A percentile compares a stretch with the other conserved stretches of the same genome.
Evolutionary conservation across 148 eudicot species (phyloP).

Genomic region (Persicaria maculosa): DNA sequence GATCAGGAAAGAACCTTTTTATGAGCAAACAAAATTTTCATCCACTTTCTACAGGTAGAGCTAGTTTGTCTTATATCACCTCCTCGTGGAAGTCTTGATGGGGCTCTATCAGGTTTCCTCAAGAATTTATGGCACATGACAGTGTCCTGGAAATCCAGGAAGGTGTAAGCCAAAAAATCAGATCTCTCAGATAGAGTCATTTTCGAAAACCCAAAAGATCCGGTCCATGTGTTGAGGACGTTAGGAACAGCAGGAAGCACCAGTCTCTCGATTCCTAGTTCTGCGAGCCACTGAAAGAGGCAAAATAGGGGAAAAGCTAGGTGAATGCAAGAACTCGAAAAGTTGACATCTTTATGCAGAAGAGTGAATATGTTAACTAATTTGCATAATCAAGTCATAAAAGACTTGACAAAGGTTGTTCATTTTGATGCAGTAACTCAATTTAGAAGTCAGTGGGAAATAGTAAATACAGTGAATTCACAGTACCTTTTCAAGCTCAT

Average conservation of each 20-base stretch:
- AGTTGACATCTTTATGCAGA: not conserved
- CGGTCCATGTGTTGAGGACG: slow-evolving; percentile 82
- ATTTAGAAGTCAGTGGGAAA: not conserved
- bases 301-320: not conserved
- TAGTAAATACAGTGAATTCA: not conserved
- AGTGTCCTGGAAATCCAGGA: slow-evolving; percentile 79
- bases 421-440: not conserved
- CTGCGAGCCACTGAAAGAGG: slow-evolving; percentile 46
- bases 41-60: not conserved
- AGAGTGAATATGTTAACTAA: not conserved
- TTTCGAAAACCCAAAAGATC: slow-evolving; percentile 60
- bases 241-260: slow-evolving; percentile 87
- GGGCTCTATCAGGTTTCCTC: slow-evolving; percentile 19
- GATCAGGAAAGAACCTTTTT: slow-evolving; percentile 9
- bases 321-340: not conserved
- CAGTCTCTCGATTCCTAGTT: slow-evolving; percentile 66
- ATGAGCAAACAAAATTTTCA: not conserved
- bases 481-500: slow-evolving; percentile 74
- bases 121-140: slow-evolving; percentile 76
- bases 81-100: slow-evolving; percentile 24
- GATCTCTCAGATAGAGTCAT: slow-evolving; percentile 46
- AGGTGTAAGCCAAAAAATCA: slow-evolving; percentile 47
- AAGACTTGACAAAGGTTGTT: not conserved
- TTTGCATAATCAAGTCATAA: not conserved
- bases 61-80: not conserved